These are phyloP conservation scores for Ailanthus altissimus DNA, from an alignment of 345 rosid species.

Conservation along the genomic window DNA sequence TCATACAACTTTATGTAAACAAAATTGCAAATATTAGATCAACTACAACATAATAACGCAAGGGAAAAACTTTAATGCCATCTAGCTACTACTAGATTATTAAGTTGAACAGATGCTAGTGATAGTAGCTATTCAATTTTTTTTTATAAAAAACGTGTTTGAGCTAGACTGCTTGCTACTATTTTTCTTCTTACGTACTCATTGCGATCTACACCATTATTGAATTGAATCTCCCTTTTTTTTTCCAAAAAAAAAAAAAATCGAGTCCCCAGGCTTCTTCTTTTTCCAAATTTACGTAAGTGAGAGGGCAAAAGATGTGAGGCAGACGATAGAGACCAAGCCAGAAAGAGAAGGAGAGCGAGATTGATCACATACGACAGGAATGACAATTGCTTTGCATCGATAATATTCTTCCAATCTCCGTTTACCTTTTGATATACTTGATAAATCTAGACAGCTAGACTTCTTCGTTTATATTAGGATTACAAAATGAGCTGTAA, in stretches of 20 bases:
- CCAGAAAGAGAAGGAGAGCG: neutral
- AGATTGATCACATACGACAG: too few relatives aligned
- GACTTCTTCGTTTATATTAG: neutral
- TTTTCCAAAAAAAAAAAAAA: slow-evolving; percentile 18
- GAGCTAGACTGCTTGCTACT: slow-evolving; percentile 27
- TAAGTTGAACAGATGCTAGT: too few relatives aligned
- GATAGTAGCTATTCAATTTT: too few relatives aligned
- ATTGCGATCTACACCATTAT: slow-evolving; percentile 10
- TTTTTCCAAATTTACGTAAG: slow-evolving; percentile 39
- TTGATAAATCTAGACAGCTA: slow-evolving; percentile 11
- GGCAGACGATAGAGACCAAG: slow-evolving; percentile 21
- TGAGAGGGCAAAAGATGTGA: slow-evolving; percentile 46
- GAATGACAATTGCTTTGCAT: neutral
- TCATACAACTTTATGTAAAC: too few relatives aligned
- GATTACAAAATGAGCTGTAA: too few relatives aligned
- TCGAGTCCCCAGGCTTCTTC: slow-evolving; percentile 33
- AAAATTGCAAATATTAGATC: too few relatives aligned
- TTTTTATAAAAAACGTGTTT: too few relatives aligned
- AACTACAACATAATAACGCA: too few relatives aligned
- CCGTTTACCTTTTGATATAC: slow-evolving; percentile 24
- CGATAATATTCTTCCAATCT: slow-evolving; percentile 25
- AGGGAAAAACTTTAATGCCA: too few relatives aligned
- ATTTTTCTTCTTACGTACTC: slow-evolving; percentile 20
- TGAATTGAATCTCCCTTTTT: neutral
- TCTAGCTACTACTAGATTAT: too few relatives aligned